Evolutionary conservation across 2,329 filamentous ascomycete genomes (phyloP).

Genomic region (Nannizziopsis arthrosporioides): DNA sequence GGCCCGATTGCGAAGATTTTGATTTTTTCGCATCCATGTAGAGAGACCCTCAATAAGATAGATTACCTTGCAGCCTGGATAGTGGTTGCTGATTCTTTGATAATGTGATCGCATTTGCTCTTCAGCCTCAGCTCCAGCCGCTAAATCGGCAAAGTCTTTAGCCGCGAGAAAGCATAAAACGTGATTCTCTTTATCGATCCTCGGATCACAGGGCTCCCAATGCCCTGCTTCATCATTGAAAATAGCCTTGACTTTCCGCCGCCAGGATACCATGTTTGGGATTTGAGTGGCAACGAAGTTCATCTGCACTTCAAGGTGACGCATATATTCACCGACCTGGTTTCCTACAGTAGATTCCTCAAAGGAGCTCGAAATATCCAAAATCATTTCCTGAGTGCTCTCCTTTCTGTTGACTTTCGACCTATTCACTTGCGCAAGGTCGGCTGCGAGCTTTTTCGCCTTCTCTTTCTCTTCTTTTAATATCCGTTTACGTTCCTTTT

Average conservation of each 20-base stretch:
- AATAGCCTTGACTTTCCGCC: constrained; percentile 51
- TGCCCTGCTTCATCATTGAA: constrained; percentile 51
- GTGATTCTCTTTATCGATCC: constrained; percentile 46
- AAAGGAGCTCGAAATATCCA: constrained; percentile 53
- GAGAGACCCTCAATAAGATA: constrained; percentile 62
- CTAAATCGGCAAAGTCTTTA: constrained; percentile 53
- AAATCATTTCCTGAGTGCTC: constrained; percentile 64
- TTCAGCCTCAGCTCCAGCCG: constrained; percentile 28
- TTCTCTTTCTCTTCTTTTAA: constrained; percentile 45
- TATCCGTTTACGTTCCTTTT: constrained; percentile 40
- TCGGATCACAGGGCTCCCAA: constrained; percentile 51
- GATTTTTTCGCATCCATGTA: constrained; percentile 57
- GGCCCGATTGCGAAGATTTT: constrained; percentile 53
- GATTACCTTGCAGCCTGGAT: constrained; percentile 46
- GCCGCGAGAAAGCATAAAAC: constrained; percentile 52
- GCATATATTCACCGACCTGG: constrained; percentile 35
- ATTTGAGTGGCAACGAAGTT: constrained; percentile 29
- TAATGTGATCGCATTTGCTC: constrained; percentile 50
- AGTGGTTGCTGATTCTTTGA: constrained; percentile 42
- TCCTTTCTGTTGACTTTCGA: constrained; percentile 60
- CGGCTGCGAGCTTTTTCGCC: constrained; percentile 54
- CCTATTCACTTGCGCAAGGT: constrained; percentile 63
- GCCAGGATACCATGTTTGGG: constrained; percentile 53
- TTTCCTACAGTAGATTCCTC: constrained; percentile 35
- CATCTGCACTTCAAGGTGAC: constrained; percentile 32